Evolutionary conservation across 805 yeast species (phyloP).

Genomic region (Phaffomyces antillensis): DNA sequence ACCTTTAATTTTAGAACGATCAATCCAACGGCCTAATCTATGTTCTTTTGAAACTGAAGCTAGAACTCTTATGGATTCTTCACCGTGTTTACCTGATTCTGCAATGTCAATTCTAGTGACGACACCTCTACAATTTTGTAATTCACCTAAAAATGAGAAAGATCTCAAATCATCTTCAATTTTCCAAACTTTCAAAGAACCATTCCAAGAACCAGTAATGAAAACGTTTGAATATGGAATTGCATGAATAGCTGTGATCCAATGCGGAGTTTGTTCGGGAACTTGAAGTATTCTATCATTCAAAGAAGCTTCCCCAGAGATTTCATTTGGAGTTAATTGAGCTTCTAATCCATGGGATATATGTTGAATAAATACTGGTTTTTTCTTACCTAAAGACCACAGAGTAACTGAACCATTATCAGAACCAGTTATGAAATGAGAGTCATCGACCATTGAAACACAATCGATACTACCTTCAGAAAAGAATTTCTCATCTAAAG

Average conservation of each 20-base stretch:
- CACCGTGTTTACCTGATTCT: conserved; percentile 45
- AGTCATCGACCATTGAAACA: conserved; percentile 86
- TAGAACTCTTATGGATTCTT: conserved; percentile 45
- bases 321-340: conserved; percentile 38
- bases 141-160: conserved; percentile 48
- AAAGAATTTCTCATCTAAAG: conserved; percentile 35
- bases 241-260: conserved; percentile 78
- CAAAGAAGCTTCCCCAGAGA: conserved; percentile 43
- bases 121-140: conserved; percentile 60
- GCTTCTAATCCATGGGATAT: conserved; percentile 72
- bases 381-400: conserved; percentile 89
- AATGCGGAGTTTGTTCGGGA: conserved; percentile 72
- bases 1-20: conserved; percentile 39
- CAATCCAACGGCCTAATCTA: conserved; percentile 81
- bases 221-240: conserved; percentile 82
- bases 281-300: conserved; percentile 38
- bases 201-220: conserved; percentile 85
- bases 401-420: conserved; percentile 88
- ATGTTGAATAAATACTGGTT: conserved; percentile 65
- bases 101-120: conserved; percentile 57
- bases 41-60: conserved; percentile 81
- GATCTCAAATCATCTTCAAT: conserved; percentile 55
- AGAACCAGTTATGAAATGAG: conserved; percentile 89
- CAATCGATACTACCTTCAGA: conserved; percentile 88
- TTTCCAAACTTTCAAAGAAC: conserved; percentile 72